phyloP scores from a whole-genome alignment of 495 filamentous ascomycete species.

The Aspergillus coremiiformis region DNA sequence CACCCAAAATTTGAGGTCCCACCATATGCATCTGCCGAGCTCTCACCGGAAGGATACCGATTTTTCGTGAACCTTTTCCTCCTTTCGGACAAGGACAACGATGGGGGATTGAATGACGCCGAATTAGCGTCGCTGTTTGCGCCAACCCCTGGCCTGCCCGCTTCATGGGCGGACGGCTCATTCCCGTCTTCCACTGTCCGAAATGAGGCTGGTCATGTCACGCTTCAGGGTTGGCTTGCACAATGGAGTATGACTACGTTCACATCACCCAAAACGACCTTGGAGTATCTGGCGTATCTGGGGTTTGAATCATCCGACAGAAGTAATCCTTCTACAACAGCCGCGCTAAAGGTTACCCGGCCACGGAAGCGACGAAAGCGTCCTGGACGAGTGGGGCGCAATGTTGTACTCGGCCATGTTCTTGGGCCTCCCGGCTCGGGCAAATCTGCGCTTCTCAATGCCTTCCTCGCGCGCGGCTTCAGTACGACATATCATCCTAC shows the following conservation, averaged over 20 bases:
- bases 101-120: slow-evolving; percentile 79
- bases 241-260: slow-evolving; percentile 99
- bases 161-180: slow-evolving; percentile 80
- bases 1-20: slow-evolving; percentile 92
- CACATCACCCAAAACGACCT: slow-evolving; percentile 83
- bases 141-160: slow-evolving; percentile 81
- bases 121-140: slow-evolving; percentile 85
- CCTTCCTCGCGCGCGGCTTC: slow-evolving; percentile 85
- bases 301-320: slow-evolving; percentile 71
- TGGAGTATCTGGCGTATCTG: slow-evolving; percentile 92
- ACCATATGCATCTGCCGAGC: slow-evolving; percentile 80
- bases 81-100: slow-evolving; percentile 92
- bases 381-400: slow-evolving; percentile 80
- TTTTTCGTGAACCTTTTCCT: slow-evolving; percentile 98
- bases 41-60: slow-evolving; percentile 89
- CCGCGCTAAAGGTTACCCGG: slow-evolving; percentile 85
- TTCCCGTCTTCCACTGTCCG: slow-evolving; percentile 93
- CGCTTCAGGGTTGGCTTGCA: slow-evolving; percentile 93
- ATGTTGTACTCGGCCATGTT: slow-evolving; percentile 95
- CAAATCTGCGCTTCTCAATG: slow-evolving; percentile 82
- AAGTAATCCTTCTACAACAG: slow-evolving; percentile 58
- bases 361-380: slow-evolving; percentile 74
- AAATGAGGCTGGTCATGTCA: slow-evolving; percentile 92
- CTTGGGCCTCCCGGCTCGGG: slow-evolving; percentile 74
- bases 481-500: slow-evolving; percentile 83